phyloP scores from a whole-genome alignment of 2,329 filamentous ascomycete species.

The Colletotrichum agaves region DNA sequence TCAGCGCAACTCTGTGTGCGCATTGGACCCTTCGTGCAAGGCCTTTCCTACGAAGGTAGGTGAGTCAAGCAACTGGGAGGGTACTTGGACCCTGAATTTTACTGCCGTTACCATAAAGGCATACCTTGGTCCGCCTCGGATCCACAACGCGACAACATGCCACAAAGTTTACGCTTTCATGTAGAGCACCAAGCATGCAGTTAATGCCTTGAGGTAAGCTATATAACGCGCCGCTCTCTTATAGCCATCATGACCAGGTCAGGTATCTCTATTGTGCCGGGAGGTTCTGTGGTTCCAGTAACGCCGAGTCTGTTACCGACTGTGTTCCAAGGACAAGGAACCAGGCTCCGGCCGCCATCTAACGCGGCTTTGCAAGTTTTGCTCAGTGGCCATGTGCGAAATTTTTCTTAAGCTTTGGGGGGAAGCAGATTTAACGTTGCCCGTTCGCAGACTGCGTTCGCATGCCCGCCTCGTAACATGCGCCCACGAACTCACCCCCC shows the following conservation, averaged over 20 bases:
- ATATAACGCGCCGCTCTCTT: neutral
- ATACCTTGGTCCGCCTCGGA: conserved; percentile 13
- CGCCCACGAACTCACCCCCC: no score
- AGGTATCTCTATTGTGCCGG: no score
- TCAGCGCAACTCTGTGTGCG: conserved; percentile 22
- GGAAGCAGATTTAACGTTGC: no score
- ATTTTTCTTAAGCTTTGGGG: no score
- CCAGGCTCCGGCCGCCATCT: no score
- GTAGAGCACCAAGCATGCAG: neutral
- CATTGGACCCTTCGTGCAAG: neutral
- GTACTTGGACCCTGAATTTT: conserved; percentile 19
- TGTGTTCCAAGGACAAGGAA: no score
- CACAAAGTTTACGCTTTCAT: conserved; percentile 17
- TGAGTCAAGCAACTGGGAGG: neutral
- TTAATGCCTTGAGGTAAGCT: conserved; percentile 15
- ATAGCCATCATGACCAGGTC: neutral
- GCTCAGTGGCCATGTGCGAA: no score
- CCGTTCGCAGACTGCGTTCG: no score
- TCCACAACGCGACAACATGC: conserved; percentile 6
- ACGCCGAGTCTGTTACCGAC: no score
- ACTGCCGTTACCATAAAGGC: neutral
- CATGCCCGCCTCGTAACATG: no score
- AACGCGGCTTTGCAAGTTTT: no score
- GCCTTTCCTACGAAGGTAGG: neutral
- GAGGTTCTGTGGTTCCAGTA: no score